phyloP scores from a whole-genome alignment of 345 rosid genomes.

The Leavenworthia alabamica region DNA sequence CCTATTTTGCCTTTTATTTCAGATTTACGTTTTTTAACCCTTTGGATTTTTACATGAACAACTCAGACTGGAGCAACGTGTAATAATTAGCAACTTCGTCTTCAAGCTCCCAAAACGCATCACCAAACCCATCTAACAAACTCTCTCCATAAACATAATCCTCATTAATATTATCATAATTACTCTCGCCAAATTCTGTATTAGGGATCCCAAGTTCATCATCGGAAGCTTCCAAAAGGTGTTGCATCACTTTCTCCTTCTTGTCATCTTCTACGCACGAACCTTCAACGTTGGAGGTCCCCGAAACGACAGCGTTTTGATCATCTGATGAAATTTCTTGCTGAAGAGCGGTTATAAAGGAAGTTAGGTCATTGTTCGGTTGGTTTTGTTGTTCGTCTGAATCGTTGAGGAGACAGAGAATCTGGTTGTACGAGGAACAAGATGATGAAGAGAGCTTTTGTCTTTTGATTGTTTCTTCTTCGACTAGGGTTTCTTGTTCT shows the following conservation, averaged over 20 bases:
- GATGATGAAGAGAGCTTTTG: slow-evolving; percentile 28
- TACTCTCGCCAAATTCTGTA: slow-evolving; percentile 23
- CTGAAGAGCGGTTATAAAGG: slow-evolving; percentile 51
- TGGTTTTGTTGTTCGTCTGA: slow-evolving; percentile 52
- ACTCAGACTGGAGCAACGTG: slow-evolving; percentile 53
- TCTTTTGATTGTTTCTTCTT: slow-evolving; percentile 40
- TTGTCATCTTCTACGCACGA: slow-evolving; percentile 28
- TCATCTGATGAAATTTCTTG: slow-evolving; percentile 43
- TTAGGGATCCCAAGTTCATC: slow-evolving; percentile 85
- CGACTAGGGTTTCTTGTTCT: slow-evolving; percentile 35
- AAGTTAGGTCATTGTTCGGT: slow-evolving; percentile 45
- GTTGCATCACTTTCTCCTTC: slow-evolving; percentile 56
- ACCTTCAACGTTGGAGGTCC: slow-evolving; percentile 6
- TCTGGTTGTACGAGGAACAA: slow-evolving; percentile 33
- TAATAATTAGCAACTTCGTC: slow-evolving; percentile 64
- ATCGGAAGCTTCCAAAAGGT: slow-evolving; percentile 73
- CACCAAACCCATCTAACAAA: slow-evolving; percentile 35
- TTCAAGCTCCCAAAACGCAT: slow-evolving; percentile 75
- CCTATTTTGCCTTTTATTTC: background rate
- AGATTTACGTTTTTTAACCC: background rate
- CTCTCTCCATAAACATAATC: slow-evolving; percentile 18
- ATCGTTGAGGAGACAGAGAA: slow-evolving; percentile 63
- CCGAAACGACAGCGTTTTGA: background rate
- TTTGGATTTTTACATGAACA: slow-evolving; percentile 37
- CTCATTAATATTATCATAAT: slow-evolving; percentile 10